phyloP scores from a whole-genome alignment of 1,284 basidiomycete species.

The Sanguinoderma infundibulare region DNA sequence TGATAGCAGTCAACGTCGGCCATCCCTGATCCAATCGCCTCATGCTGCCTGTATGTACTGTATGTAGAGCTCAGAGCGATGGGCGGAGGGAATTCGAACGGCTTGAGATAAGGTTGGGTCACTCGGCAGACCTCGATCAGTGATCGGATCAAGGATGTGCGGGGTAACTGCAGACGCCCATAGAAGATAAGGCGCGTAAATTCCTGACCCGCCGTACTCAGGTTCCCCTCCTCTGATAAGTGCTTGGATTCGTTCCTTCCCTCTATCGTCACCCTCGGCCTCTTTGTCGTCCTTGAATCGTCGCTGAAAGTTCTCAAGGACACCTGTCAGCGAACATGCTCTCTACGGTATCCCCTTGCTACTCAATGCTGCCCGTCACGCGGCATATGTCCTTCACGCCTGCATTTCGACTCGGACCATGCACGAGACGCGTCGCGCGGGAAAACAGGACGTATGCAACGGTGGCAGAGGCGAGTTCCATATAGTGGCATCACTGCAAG shows the following conservation, averaged over 20 bases:
- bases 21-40: too few species aligned
- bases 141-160: neutral
- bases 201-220: neutral
- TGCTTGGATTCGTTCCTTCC: neutral
- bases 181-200: constrained; percentile 9
- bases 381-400: constrained; percentile 8
- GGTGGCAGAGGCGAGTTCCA: constrained; percentile 20
- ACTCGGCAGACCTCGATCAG: too few species aligned
- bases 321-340: constrained; percentile 2
- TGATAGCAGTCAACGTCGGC: too few species aligned
- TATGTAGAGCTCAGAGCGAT: too few species aligned
- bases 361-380: constrained; percentile 7
- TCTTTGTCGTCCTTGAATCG: neutral
- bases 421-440: neutral
- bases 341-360: neutral
- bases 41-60: too few species aligned
- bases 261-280: neutral
- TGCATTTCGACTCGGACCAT: neutral
- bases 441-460: constrained; percentile 21
- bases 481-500: too few species aligned
- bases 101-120: too few species aligned
- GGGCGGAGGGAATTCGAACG: too few species aligned
- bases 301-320: neutral
- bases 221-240: neutral
- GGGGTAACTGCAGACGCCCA: constrained; percentile 5